Percentiles rank a stretch among this genome's conserved stretches.
These are phyloP conservation scores for Sporisorium graminicola DNA, from an alignment of 1,284 basidiomycete genomes.

Conservation along the genomic window DNA sequence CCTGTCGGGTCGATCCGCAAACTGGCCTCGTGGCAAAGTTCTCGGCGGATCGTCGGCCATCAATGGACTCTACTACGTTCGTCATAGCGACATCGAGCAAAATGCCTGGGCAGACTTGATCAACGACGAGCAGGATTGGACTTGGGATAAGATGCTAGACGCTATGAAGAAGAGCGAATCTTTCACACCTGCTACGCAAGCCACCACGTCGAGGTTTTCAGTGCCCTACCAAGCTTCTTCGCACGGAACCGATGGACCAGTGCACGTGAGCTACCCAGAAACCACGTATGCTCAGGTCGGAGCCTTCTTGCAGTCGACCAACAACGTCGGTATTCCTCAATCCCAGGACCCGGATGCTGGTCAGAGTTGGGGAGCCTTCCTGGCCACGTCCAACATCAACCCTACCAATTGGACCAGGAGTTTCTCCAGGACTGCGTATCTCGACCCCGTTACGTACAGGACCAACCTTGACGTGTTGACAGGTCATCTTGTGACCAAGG, in stretches of 20 bases:
- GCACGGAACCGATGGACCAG: constrained; percentile 73
- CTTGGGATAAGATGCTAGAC: constrained; percentile 49
- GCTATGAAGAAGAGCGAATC: constrained; percentile 73
- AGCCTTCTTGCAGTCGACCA: constrained; percentile 48
- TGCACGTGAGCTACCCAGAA: constrained; percentile 67
- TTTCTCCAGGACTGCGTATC: constrained; percentile 78
- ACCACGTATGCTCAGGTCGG: constrained; percentile 46
- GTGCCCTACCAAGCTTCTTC: constrained; percentile 66
- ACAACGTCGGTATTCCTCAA: constrained; percentile 71
- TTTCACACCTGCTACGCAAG: constrained; percentile 70
- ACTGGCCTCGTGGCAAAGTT: constrained; percentile 50
- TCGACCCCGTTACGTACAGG: constrained; percentile 76
- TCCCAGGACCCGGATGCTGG: constrained; percentile 74
- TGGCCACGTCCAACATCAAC: constrained; percentile 78
- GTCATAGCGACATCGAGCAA: constrained; percentile 51
- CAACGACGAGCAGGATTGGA: constrained; percentile 42
- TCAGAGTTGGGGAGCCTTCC: constrained; percentile 73
- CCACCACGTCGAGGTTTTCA: constrained; percentile 29
- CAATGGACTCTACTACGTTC: constrained; percentile 63
- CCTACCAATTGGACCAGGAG: constrained; percentile 77
- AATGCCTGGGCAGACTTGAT: constrained; percentile 50
- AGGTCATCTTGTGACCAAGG: constrained; percentile 76
- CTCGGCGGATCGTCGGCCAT: constrained; percentile 62
- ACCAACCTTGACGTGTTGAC: constrained; percentile 77
- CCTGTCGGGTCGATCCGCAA: constrained; percentile 15